phyloP scores from a whole-genome alignment of 345 rosid species.

The Aurinia saxatilis region DNA sequence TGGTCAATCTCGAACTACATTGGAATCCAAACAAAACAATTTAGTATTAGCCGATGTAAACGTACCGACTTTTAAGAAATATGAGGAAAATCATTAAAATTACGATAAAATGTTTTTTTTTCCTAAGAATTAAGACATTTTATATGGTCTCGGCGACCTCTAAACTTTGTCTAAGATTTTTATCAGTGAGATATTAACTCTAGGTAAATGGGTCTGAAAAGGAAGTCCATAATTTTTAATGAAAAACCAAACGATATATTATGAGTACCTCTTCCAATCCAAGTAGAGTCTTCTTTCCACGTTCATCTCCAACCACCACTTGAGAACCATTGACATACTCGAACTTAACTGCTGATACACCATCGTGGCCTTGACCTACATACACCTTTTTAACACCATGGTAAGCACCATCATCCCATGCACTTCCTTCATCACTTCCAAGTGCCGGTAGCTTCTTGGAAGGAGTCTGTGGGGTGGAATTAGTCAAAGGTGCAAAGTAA shows the following conservation, averaged over 20 bases:
- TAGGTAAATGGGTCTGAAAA: too few species aligned
- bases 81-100: too few species aligned
- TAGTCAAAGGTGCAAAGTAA: neutral
- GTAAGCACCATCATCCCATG: conserved; percentile 14
- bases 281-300: neutral
- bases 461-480: neutral
- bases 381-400: conserved; percentile 11
- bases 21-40: neutral
- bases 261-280: neutral
- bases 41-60: too few species aligned
- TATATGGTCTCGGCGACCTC: too few species aligned
- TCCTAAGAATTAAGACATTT: too few species aligned
- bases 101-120: too few species aligned
- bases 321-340: neutral
- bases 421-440: conserved; percentile 1
- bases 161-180: too few species aligned
- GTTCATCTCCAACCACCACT: neutral
- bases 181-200: too few species aligned
- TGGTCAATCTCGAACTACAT: conserved; percentile 17
- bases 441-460: neutral
- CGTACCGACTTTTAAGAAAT: too few species aligned
- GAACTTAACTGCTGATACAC: conserved; percentile 1
- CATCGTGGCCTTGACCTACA: neutral
- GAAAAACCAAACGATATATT: too few species aligned
- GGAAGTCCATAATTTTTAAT: too few species aligned